These are phyloP conservation scores for Fusarium tanahbumbuense DNA, from an alignment of 2,329 filamentous ascomycete genomes.

Conservation along the genomic window DNA sequence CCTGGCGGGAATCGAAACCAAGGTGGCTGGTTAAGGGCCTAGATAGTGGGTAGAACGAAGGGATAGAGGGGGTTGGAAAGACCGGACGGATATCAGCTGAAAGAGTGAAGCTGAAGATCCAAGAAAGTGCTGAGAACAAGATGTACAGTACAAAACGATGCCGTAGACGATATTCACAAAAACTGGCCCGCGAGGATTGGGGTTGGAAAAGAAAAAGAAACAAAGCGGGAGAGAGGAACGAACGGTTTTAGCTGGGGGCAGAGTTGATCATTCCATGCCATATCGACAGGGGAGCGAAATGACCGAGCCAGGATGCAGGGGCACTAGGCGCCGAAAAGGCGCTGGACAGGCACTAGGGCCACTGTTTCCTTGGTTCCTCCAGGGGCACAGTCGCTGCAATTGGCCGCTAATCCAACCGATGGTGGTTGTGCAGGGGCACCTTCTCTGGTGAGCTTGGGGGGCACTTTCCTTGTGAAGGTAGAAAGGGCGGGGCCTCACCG, in stretches of 20 bases:
- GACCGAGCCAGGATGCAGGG: conserved; percentile 34
- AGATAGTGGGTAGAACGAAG: conserved; percentile 36
- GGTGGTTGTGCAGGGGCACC: conserved; percentile 26
- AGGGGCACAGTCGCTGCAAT: conserved; percentile 42
- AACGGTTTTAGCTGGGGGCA: conserved; percentile 31
- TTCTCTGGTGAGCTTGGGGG: conserved; percentile 13
- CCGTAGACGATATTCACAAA: conserved; percentile 44
- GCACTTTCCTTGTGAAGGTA: conserved; percentile 13
- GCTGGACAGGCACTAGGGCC: conserved; percentile 31
- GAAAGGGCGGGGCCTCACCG: conserved; percentile 36
- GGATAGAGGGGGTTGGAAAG: conserved; percentile 44
- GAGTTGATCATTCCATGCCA: conserved; percentile 32
- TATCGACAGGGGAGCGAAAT: conserved; percentile 38
- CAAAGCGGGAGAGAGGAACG: conserved; percentile 31
- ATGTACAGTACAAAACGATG: conserved; percentile 44
- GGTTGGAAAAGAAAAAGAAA: conserved; percentile 40
- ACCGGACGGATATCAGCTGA: conserved; percentile 57
- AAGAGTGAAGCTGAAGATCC: conserved; percentile 58
- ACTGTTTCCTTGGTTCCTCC: conserved; percentile 35
- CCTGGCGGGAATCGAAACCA: conserved; percentile 34
- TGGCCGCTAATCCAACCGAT: conserved; percentile 33
- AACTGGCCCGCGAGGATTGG: conserved; percentile 45
- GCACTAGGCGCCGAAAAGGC: conserved; percentile 35
- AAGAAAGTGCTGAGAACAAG: conserved; percentile 43
- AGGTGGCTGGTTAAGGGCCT: conserved; percentile 40